These are phyloP conservation scores for Sporisorium exsertum DNA, from an alignment of 1,284 basidiomycete species.

Conservation along the genomic window DNA sequence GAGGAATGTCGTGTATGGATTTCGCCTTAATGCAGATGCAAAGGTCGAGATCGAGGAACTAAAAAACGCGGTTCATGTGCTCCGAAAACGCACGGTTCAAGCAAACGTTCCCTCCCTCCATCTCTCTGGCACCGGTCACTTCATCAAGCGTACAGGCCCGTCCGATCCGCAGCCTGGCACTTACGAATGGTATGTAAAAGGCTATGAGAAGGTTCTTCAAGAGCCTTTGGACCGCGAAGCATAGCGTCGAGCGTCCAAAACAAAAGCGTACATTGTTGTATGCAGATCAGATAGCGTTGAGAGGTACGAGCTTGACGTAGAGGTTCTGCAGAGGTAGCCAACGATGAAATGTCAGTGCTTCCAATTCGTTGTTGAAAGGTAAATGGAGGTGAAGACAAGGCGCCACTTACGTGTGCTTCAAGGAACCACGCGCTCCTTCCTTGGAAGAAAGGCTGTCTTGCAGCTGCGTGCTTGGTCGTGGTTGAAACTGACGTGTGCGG, in stretches of 20 bases:
- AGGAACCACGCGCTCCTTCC: slow-evolving; percentile 48
- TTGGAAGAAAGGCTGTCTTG: slow-evolving; percentile 29
- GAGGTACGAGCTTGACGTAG: slow-evolving; percentile 40
- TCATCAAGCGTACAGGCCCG: neutral
- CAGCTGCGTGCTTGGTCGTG: neutral
- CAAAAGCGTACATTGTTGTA: neutral
- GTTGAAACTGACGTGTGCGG: neutral
- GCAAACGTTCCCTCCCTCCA: too few relatives aligned
- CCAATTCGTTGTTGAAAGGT: too few relatives aligned
- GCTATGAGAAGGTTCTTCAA: neutral
- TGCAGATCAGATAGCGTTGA: slow-evolving; percentile 13
- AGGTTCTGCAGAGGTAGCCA: slow-evolving; percentile 19
- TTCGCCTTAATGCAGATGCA: too few relatives aligned
- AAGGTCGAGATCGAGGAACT: too few relatives aligned
- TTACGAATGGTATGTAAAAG: neutral
- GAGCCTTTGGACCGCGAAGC: too few relatives aligned
- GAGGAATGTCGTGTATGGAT: too few relatives aligned
- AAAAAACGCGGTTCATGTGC: too few relatives aligned
- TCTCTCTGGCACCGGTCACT: neutral
- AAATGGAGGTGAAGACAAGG: neutral
- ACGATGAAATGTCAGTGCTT: neutral
- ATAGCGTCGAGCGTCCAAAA: neutral
- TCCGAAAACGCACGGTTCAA: too few relatives aligned
- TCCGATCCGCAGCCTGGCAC: neutral
- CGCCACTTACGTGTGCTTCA: slow-evolving; percentile 41